Conservation (phyloP, 192 early-diverging fungal genomes). For the Umbelopsis isabellina region DNA sequence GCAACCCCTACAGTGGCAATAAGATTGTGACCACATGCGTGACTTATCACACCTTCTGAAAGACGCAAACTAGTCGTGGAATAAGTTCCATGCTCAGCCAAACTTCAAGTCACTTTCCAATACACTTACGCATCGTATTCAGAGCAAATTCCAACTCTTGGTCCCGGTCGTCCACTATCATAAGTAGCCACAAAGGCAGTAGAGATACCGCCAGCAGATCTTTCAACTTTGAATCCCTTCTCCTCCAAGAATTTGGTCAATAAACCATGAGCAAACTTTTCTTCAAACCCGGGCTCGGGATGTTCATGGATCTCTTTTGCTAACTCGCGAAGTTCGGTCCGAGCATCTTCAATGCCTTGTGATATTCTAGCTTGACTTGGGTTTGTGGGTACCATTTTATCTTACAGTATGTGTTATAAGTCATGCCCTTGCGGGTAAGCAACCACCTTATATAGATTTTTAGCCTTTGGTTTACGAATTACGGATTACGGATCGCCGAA, state of each 20-base stretch:
- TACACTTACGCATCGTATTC: slow-evolving; percentile 60
- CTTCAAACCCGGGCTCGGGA: slow-evolving; percentile 55
- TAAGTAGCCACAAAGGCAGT: slow-evolving; percentile 71
- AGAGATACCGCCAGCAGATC: slow-evolving; percentile 48
- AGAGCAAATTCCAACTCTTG: slow-evolving; percentile 58
- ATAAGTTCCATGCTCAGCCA: not conserved
- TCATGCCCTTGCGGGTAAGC: too few species aligned
- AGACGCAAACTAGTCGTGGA: slow-evolving; percentile 8
- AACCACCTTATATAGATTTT: too few species aligned
- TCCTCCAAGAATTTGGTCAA: slow-evolving; percentile 59
- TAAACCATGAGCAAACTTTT: slow-evolving; percentile 55
- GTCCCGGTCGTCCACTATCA: slow-evolving; percentile 40
- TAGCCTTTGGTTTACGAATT: too few species aligned
- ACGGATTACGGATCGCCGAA: too few species aligned
- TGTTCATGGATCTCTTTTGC: slow-evolving; percentile 50
- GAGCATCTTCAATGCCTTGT: not conserved
- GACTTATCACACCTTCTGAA: slow-evolving; percentile 47
- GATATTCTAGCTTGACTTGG: not conserved
- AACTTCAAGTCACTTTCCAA: not conserved
- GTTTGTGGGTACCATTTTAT: not conserved
- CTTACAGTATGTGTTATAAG: not conserved
- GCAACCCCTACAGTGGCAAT: slow-evolving; percentile 73
- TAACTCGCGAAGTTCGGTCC: slow-evolving; percentile 19
- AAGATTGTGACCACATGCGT: slow-evolving; percentile 74
- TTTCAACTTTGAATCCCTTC: slow-evolving; percentile 55